Base-by-base conservation (phyloP, 768 basidiomycete genomes). In the Fistulinella prunicolor region DNA sequence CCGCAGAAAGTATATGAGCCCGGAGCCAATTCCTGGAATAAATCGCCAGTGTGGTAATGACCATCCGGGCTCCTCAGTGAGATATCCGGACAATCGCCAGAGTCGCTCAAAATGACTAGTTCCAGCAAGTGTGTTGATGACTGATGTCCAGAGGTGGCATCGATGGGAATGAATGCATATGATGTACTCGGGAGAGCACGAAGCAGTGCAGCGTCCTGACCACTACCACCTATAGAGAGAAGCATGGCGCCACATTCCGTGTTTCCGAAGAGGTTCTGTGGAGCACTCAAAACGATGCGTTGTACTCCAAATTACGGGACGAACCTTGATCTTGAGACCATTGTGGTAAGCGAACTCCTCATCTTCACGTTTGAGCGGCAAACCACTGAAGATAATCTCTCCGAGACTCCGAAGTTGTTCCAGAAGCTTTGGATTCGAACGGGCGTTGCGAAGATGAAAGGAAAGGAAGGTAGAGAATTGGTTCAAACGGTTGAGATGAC, bases 241-340 rank as follows among this genome's bases (percentile, higher is more conserved):
- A 91, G 70, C 75, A 85, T 85, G 1, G 79, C 83, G 35, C 86
- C 86, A 51, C 85, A 79, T 72, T 91, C 89, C 2, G 89, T 91
- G 64, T 80, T 87, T 16, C 89, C 89, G 61, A 89, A 90, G 16
- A 87, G 72, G 62, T 89, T 90, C 82, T 86, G 60, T 32, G 50
- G 42, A 50, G 29, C 23, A 6, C 19, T 69, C 53, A 70, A 55
- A 50, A 56, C 39, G 32, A 56, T 44, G 30, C 44, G 20, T 30
- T 42, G 13, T 42, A 22, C 56, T 48, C 44, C 49, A 49, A 44
- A 60, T n/a, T 28, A 43, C 16, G 2, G 22, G 34, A 66, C 79
- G 59, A 65, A 86, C 85, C 62, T 71, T 78, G 46, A 90, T 66
- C 56, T 73, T 80, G 54, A 91, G 73, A 19, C 81, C 83, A 49